Base-by-base conservation (phyloP, 805 yeast species). In the Pichia paraexigua region DNA sequence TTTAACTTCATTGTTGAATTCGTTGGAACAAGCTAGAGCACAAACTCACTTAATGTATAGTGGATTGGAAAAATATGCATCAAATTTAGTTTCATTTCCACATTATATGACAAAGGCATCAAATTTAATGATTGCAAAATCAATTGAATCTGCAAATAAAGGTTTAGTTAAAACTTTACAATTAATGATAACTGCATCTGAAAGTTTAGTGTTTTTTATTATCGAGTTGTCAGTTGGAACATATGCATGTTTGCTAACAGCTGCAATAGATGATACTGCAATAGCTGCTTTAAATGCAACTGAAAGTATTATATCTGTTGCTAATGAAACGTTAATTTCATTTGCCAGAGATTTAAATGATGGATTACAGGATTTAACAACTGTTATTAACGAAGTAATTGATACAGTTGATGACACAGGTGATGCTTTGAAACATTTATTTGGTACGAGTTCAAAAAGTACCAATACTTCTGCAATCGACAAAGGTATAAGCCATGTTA, bases 201-300 rank as follows among this genome's bases (percentile, higher is more conserved):
- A 86, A 58, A 72, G 75, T 42, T 56, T 90, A 41, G 63, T 87
- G 0, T 61, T 79, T 5, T 87, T 92, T 61, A 70, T 80, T 9
- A 68, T 92, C 10, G 89, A 90, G 32, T 59, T 92, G 56, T 78
- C 85, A 46, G 65, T 90, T 2, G 98, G 97, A 0, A 94, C 98
- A 0, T 88, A 87, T 66, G 83, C 85, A 0, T 94, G 99, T 65
- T 71, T 94, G 15, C 64, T 89, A 15, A 79, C 86, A 0, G 83
- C 94, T 6, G 79, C 90, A 0, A 72, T 91, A 8, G 83, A 80
- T 59, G 87, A 91, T 3, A 76, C 87, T 0, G 84, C 83, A 1
- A 81, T 80, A 57, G 79, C 82, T 30, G 95, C 95, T 0, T 64
- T 87, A 1, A 85, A 87, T 61, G 78, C 88, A 0, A 82, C 95